Evolutionary conservation across 202 grass and related monocot genomes (phyloP).

Genomic region (Miscanthus sacchariflorus): DNA sequence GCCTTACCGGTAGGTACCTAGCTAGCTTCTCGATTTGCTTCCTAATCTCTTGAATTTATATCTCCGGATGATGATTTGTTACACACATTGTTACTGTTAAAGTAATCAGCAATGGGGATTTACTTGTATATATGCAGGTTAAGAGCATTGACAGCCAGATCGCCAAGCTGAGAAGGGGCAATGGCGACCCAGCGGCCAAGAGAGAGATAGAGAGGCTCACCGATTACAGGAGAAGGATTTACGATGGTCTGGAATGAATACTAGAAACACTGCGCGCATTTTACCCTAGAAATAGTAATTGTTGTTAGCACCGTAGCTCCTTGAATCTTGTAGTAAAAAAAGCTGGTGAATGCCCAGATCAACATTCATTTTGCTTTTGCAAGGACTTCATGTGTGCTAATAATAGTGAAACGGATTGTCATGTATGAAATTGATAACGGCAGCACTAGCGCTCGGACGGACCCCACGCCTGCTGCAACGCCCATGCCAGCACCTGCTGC

Average conservation of each 20-base stretch:
- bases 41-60: background rate
- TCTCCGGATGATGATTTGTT: background rate
- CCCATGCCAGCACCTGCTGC: too few species aligned
- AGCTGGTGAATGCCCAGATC: too few species aligned
- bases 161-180: background rate
- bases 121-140: constrained; percentile 2
- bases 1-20: constrained; percentile 64
- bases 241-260: background rate
- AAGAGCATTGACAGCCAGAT: constrained; percentile 18
- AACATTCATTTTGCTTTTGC: too few species aligned
- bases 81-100: too few species aligned
- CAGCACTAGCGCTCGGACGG: too few species aligned
- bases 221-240: constrained; percentile 16
- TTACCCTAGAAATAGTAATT: background rate
- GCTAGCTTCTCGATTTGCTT: background rate
- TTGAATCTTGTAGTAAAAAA: background rate
- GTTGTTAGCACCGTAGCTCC: background rate
- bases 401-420: background rate
- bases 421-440: background rate
- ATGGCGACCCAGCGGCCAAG: background rate
- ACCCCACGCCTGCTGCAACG: too few species aligned
- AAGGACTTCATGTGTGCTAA: background rate
- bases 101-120: background rate
- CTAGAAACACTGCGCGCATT: background rate
- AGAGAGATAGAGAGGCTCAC: constrained; percentile 31